Conservation (phyloP, 768 basidiomycete species). For the Cyclocybe aegerita region DNA sequence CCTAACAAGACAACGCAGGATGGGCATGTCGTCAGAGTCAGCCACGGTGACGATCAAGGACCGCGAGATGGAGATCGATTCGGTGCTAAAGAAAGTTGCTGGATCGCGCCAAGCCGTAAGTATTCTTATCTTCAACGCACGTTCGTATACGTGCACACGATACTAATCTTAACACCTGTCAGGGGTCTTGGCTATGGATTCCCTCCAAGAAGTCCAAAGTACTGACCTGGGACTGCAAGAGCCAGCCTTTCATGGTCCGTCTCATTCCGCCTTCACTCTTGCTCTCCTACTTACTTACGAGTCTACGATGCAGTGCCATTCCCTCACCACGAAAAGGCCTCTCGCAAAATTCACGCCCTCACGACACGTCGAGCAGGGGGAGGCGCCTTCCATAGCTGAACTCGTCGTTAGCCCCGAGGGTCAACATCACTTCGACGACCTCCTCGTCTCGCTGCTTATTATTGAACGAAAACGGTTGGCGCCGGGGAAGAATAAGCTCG, state of each 20-base stretch:
- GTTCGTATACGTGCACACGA: background rate
- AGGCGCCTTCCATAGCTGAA: background rate
- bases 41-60: slow-evolving; percentile 1
- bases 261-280: too few species aligned
- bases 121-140: background rate
- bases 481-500: background rate
- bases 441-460: slow-evolving; percentile 17
- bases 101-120: slow-evolving; percentile 6
- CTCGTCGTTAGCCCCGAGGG: slow-evolving; percentile 19
- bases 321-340: background rate
- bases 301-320: background rate
- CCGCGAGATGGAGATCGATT: background rate
- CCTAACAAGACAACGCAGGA: background rate
- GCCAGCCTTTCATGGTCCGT: slow-evolving; percentile 2
- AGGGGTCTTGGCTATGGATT: slow-evolving; percentile 1
- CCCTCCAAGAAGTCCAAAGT: background rate
- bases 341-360: slow-evolving; percentile 12
- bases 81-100: background rate
- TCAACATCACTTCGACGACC: slow-evolving; percentile 18
- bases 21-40: slow-evolving; percentile 8
- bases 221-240: slow-evolving; percentile 1
- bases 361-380: background rate
- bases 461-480: slow-evolving; percentile 16
- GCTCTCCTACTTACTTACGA: background rate
- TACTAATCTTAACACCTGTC: background rate